A percentile compares a stretch with the other conserved stretches of the same genome.
phyloP scores from a whole-genome alignment of 768 basidiomycete genomes.

The Chalciporus chontae region DNA sequence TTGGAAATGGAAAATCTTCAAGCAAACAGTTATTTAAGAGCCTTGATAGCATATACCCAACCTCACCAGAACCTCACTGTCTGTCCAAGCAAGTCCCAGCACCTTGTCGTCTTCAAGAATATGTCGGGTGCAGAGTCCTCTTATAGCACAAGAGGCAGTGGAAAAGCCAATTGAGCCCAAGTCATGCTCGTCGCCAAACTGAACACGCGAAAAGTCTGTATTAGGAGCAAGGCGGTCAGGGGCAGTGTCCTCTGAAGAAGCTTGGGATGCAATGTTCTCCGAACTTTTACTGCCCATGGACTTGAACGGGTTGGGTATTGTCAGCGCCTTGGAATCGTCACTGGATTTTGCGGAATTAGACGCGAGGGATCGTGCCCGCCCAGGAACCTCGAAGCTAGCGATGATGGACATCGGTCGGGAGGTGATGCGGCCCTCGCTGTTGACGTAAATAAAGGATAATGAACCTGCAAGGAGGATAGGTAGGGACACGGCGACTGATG shows the following conservation, averaged over 20 bases:
- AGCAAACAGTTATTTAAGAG: background rate
- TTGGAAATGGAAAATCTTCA: slow-evolving; percentile 23
- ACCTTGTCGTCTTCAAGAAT: slow-evolving; percentile 26
- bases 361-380: slow-evolving; percentile 11
- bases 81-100: slow-evolving; percentile 47
- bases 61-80: slow-evolving; percentile 31
- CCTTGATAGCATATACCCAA: background rate
- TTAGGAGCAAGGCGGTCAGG: slow-evolving; percentile 28
- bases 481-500: background rate
- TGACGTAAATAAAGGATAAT: slow-evolving; percentile 35
- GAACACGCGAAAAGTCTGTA: slow-evolving; percentile 19
- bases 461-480: slow-evolving; percentile 19
- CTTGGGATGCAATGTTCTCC: slow-evolving; percentile 37
- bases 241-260: slow-evolving; percentile 17
- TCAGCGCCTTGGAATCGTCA: slow-evolving; percentile 32
- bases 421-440: slow-evolving; percentile 42
- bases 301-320: slow-evolving; percentile 66
- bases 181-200: slow-evolving; percentile 24
- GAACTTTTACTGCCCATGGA: slow-evolving; percentile 45
- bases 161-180: slow-evolving; percentile 14
- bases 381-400: slow-evolving; percentile 13
- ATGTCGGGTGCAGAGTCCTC: slow-evolving; percentile 22
- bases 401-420: slow-evolving; percentile 39
- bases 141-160: slow-evolving; percentile 7
- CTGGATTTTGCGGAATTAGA: slow-evolving; percentile 19